Evolutionary conservation across 768 basidiomycete species (phyloP).

Genomic region (Trametes punicea): DNA sequence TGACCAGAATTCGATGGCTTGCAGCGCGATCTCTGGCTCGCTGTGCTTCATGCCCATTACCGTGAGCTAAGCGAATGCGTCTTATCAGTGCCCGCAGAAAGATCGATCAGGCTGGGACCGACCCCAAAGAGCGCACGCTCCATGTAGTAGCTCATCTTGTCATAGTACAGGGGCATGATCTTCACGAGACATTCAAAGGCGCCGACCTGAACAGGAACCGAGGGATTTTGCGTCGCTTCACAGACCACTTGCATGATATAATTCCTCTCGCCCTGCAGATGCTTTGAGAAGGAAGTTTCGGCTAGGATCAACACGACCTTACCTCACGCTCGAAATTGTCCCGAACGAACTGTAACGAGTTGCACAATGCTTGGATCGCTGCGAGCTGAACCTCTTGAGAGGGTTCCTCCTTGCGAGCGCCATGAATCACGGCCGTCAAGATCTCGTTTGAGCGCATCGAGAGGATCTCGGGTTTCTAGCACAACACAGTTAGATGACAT

Average conservation of each 20-base stretch:
- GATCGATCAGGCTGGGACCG: conserved; percentile 30
- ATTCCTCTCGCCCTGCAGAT: conserved; percentile 87
- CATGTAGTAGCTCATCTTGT: conserved; percentile 99
- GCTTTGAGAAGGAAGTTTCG: not conserved
- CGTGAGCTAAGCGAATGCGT: conserved; percentile 59
- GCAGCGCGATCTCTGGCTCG: conserved; percentile 89
- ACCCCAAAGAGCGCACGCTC: conserved; percentile 97
- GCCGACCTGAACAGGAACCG: conserved; percentile 85
- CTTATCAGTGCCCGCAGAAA: conserved; percentile 15
- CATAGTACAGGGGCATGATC: conserved; percentile 98
- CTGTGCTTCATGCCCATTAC: conserved; percentile 95
- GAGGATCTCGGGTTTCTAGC: conserved; percentile 89
- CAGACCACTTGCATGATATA: conserved; percentile 99
- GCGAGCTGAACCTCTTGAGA: conserved; percentile 89
- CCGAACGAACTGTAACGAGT: conserved; percentile 95
- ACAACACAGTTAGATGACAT: not conserved
- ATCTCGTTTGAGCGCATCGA: conserved; percentile 93
- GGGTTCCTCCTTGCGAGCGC: conserved; percentile 93
- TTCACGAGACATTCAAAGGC: conserved; percentile 94
- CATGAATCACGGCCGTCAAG: conserved; percentile 96
- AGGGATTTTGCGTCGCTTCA: conserved; percentile 88
- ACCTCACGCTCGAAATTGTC: conserved; percentile 99
- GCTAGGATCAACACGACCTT: conserved; percentile 27
- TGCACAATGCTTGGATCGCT: conserved; percentile 88
- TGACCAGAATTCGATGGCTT: conserved; percentile 99